Percentiles rank a stretch among this genome's conserved stretches.
phyloP scores from a whole-genome alignment of 306 rosid species.

The Hippophae gyantsensis region DNA sequence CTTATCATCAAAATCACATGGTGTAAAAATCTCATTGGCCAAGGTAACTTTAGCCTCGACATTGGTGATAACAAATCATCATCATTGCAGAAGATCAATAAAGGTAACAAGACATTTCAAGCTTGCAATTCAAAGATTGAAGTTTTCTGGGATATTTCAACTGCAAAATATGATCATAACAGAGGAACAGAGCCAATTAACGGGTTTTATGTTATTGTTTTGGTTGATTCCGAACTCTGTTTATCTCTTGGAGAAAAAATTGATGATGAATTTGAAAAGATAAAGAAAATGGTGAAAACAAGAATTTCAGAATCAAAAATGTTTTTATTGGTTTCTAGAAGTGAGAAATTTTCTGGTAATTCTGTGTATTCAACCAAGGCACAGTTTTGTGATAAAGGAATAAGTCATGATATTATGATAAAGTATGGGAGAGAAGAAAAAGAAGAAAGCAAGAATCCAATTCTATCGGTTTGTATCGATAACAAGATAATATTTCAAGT shows the following conservation, averaged over 20 bases:
- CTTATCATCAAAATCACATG: conserved; percentile 43
- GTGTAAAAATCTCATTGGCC: conserved; percentile 34
- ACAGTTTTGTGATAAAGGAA: conserved; percentile 40
- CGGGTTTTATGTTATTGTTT: conserved; percentile 43
- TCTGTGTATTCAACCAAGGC: conserved; percentile 51
- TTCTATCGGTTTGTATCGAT: conserved; percentile 46
- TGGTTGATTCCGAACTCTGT: conserved; percentile 44
- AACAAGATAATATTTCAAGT: conserved; percentile 54
- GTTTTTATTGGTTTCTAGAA: conserved; percentile 45
- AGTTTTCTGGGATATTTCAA: conserved; percentile 57
- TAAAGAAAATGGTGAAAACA: neutral
- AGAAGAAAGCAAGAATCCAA: conserved; percentile 19
- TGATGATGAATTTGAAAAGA: conserved; percentile 15
- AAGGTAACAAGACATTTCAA: conserved; percentile 36
- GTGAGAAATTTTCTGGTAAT: conserved; percentile 39
- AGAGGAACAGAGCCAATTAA: conserved; percentile 55
- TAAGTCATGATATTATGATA: conserved; percentile 51
- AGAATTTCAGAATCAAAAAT: conserved; percentile 3
- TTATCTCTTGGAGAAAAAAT: conserved; percentile 47
- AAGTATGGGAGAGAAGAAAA: conserved; percentile 40
- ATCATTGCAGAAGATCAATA: conserved; percentile 15
- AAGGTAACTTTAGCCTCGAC: conserved; percentile 30
- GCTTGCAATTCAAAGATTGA: conserved; percentile 18
- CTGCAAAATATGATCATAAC: conserved; percentile 32
- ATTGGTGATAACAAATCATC: conserved; percentile 10